Conservation (phyloP, 768 basidiomycete genomes). For the Tricholoma furcatifolium region DNA sequence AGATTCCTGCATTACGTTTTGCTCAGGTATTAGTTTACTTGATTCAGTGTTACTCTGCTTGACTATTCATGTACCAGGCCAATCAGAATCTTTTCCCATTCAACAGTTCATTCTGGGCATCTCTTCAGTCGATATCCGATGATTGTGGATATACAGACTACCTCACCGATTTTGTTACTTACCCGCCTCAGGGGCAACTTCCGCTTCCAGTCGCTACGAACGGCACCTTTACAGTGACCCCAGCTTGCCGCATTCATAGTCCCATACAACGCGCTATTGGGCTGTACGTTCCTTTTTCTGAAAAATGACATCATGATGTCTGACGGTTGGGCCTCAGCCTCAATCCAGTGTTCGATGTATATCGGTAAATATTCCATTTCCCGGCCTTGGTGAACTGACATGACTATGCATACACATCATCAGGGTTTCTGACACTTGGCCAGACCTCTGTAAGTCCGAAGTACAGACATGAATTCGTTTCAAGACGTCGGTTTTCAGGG, state of each 20-base stretch:
- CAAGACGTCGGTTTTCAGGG: constrained; percentile 27
- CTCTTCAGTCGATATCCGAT: constrained; percentile 52
- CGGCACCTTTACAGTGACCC: constrained; percentile 37
- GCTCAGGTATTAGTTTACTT: constrained; percentile 29
- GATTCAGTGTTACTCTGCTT: background rate
- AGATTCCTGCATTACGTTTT: constrained; percentile 69
- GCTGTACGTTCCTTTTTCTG: constrained; percentile 30
- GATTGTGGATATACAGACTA: constrained; percentile 62
- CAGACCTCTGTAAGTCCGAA: constrained; percentile 37
- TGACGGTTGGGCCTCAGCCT: constrained; percentile 28
- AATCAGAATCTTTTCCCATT: constrained; percentile 60
- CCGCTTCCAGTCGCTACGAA: constrained; percentile 55
- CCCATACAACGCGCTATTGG: constrained; percentile 48
- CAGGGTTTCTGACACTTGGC: constrained; percentile 53
- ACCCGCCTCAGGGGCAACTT: constrained; percentile 60
- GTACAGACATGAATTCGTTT: background rate
- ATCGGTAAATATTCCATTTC: constrained; percentile 32
- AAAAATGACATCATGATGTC: background rate
- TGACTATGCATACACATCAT: background rate
- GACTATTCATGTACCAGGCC: constrained; percentile 31
- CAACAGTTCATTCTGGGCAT: constrained; percentile 50
- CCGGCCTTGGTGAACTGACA: background rate
- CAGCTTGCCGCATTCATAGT: constrained; percentile 45
- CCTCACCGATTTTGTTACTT: constrained; percentile 58
- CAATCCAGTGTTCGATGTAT: constrained; percentile 57